A percentile compares a stretch with the other conserved stretches of the same genome.
Conservation (phyloP, 306 rosid species). For the Neltuma alba region DNA sequence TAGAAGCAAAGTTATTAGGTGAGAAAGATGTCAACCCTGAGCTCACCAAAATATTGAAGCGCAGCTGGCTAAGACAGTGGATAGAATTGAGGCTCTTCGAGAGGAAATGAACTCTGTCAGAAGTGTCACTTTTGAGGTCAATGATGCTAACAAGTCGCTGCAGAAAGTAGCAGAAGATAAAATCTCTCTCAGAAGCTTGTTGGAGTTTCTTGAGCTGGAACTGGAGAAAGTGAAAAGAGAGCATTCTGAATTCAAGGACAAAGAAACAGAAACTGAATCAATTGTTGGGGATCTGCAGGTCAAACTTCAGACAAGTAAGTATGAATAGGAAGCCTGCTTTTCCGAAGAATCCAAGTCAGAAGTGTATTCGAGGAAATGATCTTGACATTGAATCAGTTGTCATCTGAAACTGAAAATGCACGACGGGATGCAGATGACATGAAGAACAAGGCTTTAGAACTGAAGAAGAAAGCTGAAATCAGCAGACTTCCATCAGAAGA, state of each 20-base stretch:
- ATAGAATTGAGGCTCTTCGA: slow-evolving; percentile 53
- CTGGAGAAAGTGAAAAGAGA: slow-evolving; percentile 62
- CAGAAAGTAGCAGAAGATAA: slow-evolving; percentile 72
- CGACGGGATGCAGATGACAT: slow-evolving; percentile 56
- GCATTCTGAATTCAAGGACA: slow-evolving; percentile 63
- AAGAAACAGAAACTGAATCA: slow-evolving; percentile 72
- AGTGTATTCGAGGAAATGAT: slow-evolving; percentile 64
- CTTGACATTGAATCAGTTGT: slow-evolving; percentile 53
- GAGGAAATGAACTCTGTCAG: slow-evolving; percentile 61
- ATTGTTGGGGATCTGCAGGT: slow-evolving; percentile 57
- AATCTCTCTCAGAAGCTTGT: slow-evolving; percentile 52
- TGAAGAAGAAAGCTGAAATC: slow-evolving; percentile 68
- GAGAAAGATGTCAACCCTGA: slow-evolving; percentile 63
- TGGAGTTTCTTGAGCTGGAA: slow-evolving; percentile 59
- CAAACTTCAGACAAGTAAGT: slow-evolving; percentile 54
- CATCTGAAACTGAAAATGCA: slow-evolving; percentile 54
- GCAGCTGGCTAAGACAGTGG: slow-evolving; percentile 49
- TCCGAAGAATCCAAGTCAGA: slow-evolving; percentile 62
- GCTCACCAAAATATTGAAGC: slow-evolving; percentile 50
- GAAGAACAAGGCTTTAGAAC: slow-evolving; percentile 55
- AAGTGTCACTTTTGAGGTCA: slow-evolving; percentile 63
- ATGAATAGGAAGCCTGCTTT: slow-evolving; percentile 62
- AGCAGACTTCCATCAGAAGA: slow-evolving; percentile 61
- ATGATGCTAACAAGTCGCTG: slow-evolving; percentile 66
- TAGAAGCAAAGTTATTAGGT: slow-evolving; percentile 47